Base-by-base conservation (phyloP, 2,329 filamentous ascomycete genomes). In the Pseudopithomyces chartarum region DNA sequence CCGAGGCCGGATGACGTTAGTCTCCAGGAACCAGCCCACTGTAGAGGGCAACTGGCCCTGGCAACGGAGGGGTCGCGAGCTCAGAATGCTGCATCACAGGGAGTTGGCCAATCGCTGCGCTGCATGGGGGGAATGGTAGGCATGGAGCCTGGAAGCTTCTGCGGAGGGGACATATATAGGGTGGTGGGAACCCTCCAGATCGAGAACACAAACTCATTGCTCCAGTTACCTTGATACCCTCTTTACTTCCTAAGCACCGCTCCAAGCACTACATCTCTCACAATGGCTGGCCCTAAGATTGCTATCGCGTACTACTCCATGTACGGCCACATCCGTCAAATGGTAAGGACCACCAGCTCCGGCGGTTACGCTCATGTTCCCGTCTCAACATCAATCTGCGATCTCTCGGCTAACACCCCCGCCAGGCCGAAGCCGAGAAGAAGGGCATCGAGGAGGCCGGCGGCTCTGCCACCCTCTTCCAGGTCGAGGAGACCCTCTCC, bases 361-460 rank as follows among this genome's bases (percentile, higher is more conserved):
- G 23, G 3, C 10, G 5, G 32, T 10, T 11, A 36, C 20, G 11
- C 1, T 4, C 26, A 39, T 15, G 22, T 26, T 26, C 17, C 11
- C 15, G 8, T 11, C 26, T 40, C 29, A 17, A 45, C n/a, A 15
- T 6, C 17, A 20, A 20, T 10, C 15, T 17, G 10, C n/a, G 26
- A 34, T 6, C 32, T 20, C 34, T 36, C 19, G 42, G 15, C 43
- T 58, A 38, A 67, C 56, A 38, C 43, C 17, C 11, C 12, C 11
- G 11, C 29, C 40, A 94, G 95, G 95, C 94, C 71, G 87, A 95
- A 78, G 92, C 92, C 62, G 93, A 98, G 83, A 90, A 93, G 84
- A 87, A 85, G 73, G 95, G 95, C 74, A 91, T 97, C 73, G 89
- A 93, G 81, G 87, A 89, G 73, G 92, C 92, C 62, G 95, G 95